These are phyloP conservation scores for Huntiella abstrusa DNA, from an alignment of 2,329 filamentous ascomycete species.

Conservation along the genomic window DNA sequence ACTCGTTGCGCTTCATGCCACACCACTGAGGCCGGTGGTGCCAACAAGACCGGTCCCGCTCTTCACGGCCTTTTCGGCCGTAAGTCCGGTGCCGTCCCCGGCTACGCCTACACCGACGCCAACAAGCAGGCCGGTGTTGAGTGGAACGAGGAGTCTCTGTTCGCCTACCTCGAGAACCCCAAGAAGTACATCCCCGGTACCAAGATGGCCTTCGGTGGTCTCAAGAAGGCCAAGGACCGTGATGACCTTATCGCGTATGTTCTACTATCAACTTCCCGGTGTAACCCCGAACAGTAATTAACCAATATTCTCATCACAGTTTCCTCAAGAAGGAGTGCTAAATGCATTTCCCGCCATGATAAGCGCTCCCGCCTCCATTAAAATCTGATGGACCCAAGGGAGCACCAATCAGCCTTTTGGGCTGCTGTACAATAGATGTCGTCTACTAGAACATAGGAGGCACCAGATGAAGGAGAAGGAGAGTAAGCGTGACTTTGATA, in stretches of 20 bases:
- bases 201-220: slow-evolving; percentile 99
- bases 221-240: slow-evolving; percentile 99
- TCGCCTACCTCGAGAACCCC: slow-evolving; percentile 98
- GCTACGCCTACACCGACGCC: slow-evolving; percentile 96
- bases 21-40: slow-evolving; percentile 74
- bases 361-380: background rate
- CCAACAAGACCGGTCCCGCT: slow-evolving; percentile 96
- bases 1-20: slow-evolving; percentile 98
- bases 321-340: slow-evolving; percentile 12
- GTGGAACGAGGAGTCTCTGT: slow-evolving; percentile 78
- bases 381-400: slow-evolving; percentile 1
- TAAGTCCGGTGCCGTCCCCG: slow-evolving; percentile 76
- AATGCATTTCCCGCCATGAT: background rate
- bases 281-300: too few relatives aligned
- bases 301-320: background rate
- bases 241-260: slow-evolving; percentile 96
- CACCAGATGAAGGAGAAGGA: too few relatives aligned
- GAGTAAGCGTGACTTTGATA: background rate
- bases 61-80: slow-evolving; percentile 96
- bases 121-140: slow-evolving; percentile 93
- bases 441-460: too few relatives aligned
- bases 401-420: slow-evolving; percentile 1
- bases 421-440: slow-evolving; percentile 12
- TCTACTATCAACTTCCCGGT: background rate
- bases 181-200: slow-evolving; percentile 99